Evolutionary conservation across 2,329 filamentous ascomycete genomes (phyloP), one percentile per base, ranked within the genome.

Genomic region (Fusarium sp.): DNA sequence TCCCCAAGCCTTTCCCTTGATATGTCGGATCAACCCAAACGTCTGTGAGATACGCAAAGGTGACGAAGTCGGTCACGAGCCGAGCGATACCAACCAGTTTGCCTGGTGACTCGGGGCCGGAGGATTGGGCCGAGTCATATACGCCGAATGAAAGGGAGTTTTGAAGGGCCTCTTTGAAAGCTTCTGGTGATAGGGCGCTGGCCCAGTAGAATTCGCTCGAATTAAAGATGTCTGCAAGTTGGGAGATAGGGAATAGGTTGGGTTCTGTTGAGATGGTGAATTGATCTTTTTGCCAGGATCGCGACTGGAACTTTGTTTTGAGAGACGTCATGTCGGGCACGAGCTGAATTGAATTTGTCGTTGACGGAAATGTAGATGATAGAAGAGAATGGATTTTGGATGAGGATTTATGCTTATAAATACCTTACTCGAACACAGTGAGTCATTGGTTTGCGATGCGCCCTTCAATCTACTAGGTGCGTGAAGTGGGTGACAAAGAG

Each of bases 41-140:
- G 72, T 93, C 91, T 2, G 90, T 90, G 18, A 83, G 59, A 35
- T 92, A 93, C 6, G 87, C 87, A 73, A 93, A 90, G 0, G 91
- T 91, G 15, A 88, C 84, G 66, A 86, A 86, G 78, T 94, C 92
- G 1, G 91, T 94, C 54, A 93, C 82, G 11, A 91, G 80, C 22
- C 91, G 77, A 6, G 79, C 77, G 35, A 83, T 73, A 7, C 82
- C 82, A 6, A 83, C 68, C 18, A 82, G 63, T 2, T 22, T 75
- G 0, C 6, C 2, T 1, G n/a, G 5, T 4, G 68, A 26, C 11
- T 20, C 22, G 13, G 15, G 17, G 7, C 14, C 10, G 5, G 20
- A 11, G 1, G 13, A 33, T 6, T 33, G 22, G 11, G 28, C 6
- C 2, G 52, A 10, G 4, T 73, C 35, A 67, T 90, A 92, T 1